Evolutionary conservation across 83 land plant genomes (phyloP), one percentile per base, ranked within the genome.

Genomic region (Larix sibirica): DNA sequence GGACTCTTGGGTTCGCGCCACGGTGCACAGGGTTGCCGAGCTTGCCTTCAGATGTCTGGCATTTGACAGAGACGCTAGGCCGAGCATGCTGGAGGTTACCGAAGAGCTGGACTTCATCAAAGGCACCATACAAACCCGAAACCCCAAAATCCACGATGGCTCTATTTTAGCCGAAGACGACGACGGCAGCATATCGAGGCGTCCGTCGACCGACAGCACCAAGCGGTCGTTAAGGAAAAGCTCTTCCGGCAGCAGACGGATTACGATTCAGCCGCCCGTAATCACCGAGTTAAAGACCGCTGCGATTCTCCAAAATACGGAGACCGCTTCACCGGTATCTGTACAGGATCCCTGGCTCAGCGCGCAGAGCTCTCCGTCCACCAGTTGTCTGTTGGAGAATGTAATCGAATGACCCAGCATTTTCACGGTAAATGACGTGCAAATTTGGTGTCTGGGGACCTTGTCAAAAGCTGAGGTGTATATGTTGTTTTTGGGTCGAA

Each of bases 1-100:
- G 16, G 88, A 94, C 62, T 86, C 90, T 1, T 86, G 88, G 90
- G 86, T 90, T 7, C 87, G 84, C 2, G 83, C 70, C 10, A 88
- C 93, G 16, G 50, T 90, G 5, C 89, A 92, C 77, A 87, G 83
- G 83, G 91, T 94, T 3, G 94, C 94, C 7, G 96, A 94, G 87
- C 85, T 94, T 23, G 96, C 96, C 33, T 94, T 94, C 84, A 80
- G 96, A 80, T 94, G 96, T 74, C 90, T 94, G 42, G 94, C 96
- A 13, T 91, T 86, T 68, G 92, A 94, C 62, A 85, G 92, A 33
- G 92, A 94, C 85, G 87, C 86, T 84, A 84, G 96, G 87, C 96
- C 96, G 47, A 82, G 90, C 18, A 94, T 94, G 96, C 64, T 81
- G 68, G 96, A 92, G 58, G 94, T 94, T 28, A 92, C 94, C 13